A percentile compares a stretch with the other conserved stretches of the same genome.
Evolutionary conservation across 805 yeast genomes (phyloP).

Genomic region (Metschnikowia noctiluminum): DNA sequence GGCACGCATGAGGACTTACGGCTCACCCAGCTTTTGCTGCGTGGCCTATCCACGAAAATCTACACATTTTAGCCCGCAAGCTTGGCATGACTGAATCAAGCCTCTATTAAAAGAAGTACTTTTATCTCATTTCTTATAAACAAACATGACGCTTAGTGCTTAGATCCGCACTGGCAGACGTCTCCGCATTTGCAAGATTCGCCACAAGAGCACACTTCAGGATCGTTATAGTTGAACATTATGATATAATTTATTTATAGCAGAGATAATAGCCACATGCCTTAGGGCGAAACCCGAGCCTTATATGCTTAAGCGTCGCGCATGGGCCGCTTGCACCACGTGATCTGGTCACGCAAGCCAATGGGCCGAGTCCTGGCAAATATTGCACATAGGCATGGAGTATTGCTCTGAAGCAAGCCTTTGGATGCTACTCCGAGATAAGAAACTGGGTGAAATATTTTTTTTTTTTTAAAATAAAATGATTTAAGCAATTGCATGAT

Average conservation of each 20-base stretch:
- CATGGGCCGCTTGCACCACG: background rate
- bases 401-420: background rate
- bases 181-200: conserved; percentile 13
- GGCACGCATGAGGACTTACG: too few relatives aligned
- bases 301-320: background rate
- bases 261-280: too few relatives aligned
- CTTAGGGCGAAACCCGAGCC: background rate
- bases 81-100: too few relatives aligned
- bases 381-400: background rate
- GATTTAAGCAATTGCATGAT: too few relatives aligned
- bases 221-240: conserved; percentile 15
- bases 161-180: conserved; percentile 11
- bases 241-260: background rate
- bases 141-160: conserved; percentile 1
- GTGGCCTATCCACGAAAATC: too few relatives aligned
- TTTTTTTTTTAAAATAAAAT: too few relatives aligned
- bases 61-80: too few relatives aligned
- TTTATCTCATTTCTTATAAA: background rate
- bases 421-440: background rate
- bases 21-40: too few relatives aligned
- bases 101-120: too few relatives aligned
- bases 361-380: too few relatives aligned
- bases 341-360: background rate
- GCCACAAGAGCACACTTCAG: conserved; percentile 13
- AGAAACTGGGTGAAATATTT: background rate